Percentiles rank a stretch among this genome's conserved stretches.
These are phyloP conservation scores for Tarenaya hassleriana DNA, from an alignment of 345 rosid species.

Conservation along the genomic window DNA sequence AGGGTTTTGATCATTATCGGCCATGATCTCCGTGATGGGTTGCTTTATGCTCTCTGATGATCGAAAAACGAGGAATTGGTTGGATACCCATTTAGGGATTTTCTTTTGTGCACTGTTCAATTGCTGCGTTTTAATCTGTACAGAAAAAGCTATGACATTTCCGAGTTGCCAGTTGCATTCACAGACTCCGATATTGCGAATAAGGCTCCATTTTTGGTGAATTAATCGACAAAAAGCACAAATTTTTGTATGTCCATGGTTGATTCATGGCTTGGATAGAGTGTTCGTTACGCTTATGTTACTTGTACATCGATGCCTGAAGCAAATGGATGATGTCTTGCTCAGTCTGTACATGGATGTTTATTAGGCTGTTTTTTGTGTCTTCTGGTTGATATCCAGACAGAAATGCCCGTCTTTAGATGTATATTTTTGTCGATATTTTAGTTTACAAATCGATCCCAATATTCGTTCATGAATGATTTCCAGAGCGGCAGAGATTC, in stretches of 20 bases:
- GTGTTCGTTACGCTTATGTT: not conserved
- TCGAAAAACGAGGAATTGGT: not conserved
- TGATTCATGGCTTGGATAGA: not conserved
- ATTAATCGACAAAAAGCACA: not conserved
- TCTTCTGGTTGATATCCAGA: too few species aligned
- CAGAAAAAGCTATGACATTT: too few species aligned
- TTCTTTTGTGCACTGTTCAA: too few species aligned
- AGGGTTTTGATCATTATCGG: not conserved
- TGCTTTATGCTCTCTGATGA: not conserved
- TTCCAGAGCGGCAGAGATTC: conserved; percentile 78
- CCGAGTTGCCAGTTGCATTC: not conserved
- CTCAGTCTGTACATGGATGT: too few species aligned
- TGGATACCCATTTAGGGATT: conserved; percentile 7
- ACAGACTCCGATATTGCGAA: not conserved
- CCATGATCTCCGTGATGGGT: not conserved
- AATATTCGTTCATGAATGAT: too few species aligned
- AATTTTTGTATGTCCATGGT: not conserved
- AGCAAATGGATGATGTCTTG: not conserved
- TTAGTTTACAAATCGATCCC: too few species aligned
- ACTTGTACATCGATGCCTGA: not conserved
- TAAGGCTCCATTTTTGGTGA: not conserved
- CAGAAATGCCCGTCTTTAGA: too few species aligned
- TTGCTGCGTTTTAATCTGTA: too few species aligned
- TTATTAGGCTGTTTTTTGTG: too few species aligned
- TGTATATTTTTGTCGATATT: too few species aligned